Conservation (phyloP, 106 monocot species). For the Dendrobium huoshanense region DNA sequence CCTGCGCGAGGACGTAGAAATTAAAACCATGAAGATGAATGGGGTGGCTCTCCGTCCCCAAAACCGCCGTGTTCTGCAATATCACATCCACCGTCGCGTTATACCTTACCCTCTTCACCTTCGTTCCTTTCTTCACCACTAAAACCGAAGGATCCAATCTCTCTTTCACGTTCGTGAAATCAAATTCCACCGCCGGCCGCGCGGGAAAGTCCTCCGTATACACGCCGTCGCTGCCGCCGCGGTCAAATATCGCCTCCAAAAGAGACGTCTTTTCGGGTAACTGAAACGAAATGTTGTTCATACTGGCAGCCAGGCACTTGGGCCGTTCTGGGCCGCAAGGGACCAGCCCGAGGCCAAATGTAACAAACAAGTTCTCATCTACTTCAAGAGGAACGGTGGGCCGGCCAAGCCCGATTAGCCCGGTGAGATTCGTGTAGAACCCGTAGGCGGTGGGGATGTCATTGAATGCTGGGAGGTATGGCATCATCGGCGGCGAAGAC, state of each 20-base stretch:
- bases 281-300: constrained; percentile 70
- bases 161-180: constrained; percentile 33
- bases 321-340: constrained; percentile 28
- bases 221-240: constrained; percentile 16
- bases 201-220: constrained; percentile 62
- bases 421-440: constrained; percentile 49
- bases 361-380: constrained; percentile 56
- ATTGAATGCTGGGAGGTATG: constrained; percentile 39
- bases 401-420: constrained; percentile 8
- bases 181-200: constrained; percentile 34
- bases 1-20: constrained; percentile 66
- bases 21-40: constrained; percentile 66
- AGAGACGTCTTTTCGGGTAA: constrained; percentile 43
- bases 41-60: constrained; percentile 54
- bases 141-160: neutral
- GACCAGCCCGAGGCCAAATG: constrained; percentile 39
- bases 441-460: constrained; percentile 51
- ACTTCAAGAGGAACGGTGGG: constrained; percentile 45
- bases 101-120: constrained; percentile 49
- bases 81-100: constrained; percentile 55
- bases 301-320: constrained; percentile 37
- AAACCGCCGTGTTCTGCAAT: constrained; percentile 64
- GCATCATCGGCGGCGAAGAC: constrained; percentile 20
- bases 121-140: constrained; percentile 28
- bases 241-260: constrained; percentile 39